Evolutionary conservation across 2,329 filamentous ascomycete species (phyloP).

Genomic region (Colletotrichum camelliae): DNA sequence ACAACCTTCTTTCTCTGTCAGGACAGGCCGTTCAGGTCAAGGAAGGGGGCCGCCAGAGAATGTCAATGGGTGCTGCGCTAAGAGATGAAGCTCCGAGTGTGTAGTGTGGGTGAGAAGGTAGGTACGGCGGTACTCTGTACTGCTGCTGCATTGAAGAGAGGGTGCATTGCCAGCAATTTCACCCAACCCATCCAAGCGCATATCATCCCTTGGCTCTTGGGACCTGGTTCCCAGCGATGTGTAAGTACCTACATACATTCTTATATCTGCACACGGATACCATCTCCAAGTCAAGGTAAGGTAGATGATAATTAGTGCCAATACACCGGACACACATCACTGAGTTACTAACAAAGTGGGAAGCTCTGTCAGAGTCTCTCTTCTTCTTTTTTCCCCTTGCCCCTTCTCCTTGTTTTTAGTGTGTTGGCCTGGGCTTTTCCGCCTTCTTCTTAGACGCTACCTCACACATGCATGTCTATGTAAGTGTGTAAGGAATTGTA

Average conservation of each 20-base stretch:
- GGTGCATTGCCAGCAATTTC: constrained; percentile 22
- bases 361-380: neutral
- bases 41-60: neutral
- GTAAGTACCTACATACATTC: neutral
- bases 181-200: constrained; percentile 23
- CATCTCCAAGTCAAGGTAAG: neutral
- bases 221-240: constrained; percentile 1
- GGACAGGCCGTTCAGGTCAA: neutral
- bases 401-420: neutral
- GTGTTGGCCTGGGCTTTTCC: neutral
- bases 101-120: constrained; percentile 1
- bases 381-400: neutral
- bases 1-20: neutral
- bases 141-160: neutral
- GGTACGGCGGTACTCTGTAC: neutral
- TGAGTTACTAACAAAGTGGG: neutral
- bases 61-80: constrained; percentile 12
- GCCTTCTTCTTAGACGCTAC: neutral
- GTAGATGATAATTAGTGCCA: neutral
- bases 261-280: neutral
- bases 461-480: neutral
- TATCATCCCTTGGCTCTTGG: neutral
- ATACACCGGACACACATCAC: neutral
- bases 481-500: neutral
- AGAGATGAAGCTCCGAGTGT: constrained; percentile 14